Conservation (phyloP, 1,284 basidiomycete species). For the Gomphus sp. region DNA sequence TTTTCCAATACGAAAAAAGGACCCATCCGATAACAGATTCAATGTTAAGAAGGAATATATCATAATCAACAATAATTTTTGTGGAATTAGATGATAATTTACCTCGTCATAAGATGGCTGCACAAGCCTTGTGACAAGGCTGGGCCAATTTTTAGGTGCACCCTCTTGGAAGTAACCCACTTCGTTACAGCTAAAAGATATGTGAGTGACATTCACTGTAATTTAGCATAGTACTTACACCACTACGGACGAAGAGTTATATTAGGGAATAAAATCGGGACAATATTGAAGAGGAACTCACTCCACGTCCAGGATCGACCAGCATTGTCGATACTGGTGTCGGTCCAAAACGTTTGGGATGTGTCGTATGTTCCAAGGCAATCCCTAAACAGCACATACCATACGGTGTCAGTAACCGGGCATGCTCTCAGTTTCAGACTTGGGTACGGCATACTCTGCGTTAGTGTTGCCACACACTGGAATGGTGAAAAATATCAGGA, state of each 20-base stretch:
- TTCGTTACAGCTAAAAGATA: constrained; percentile 47
- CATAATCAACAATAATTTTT: neutral
- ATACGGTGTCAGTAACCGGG: neutral
- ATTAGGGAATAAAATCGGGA: neutral
- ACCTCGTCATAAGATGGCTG: constrained; percentile 51
- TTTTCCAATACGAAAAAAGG: neutral
- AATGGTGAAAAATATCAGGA: neutral
- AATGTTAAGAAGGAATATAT: neutral
- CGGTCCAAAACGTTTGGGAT: constrained; percentile 37
- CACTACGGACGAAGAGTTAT: neutral
- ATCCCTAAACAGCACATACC: constrained; percentile 23
- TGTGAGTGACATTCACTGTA: neutral
- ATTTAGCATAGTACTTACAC: neutral
- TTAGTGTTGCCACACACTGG: constrained; percentile 35
- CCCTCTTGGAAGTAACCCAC: constrained; percentile 57
- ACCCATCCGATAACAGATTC: too few species aligned
- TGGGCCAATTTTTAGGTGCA: constrained; percentile 41
- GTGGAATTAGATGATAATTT: constrained; percentile 11
- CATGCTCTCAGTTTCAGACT: neutral
- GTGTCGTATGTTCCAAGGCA: constrained; percentile 53
- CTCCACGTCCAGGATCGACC: constrained; percentile 51
- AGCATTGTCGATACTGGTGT: constrained; percentile 43
- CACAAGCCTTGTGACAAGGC: constrained; percentile 52
- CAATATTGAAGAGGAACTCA: constrained; percentile 4
- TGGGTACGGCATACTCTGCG: constrained; percentile 25